Evolutionary conservation across 306 rosid species (phyloP).

Genomic region (Quercus gilva): DNA sequence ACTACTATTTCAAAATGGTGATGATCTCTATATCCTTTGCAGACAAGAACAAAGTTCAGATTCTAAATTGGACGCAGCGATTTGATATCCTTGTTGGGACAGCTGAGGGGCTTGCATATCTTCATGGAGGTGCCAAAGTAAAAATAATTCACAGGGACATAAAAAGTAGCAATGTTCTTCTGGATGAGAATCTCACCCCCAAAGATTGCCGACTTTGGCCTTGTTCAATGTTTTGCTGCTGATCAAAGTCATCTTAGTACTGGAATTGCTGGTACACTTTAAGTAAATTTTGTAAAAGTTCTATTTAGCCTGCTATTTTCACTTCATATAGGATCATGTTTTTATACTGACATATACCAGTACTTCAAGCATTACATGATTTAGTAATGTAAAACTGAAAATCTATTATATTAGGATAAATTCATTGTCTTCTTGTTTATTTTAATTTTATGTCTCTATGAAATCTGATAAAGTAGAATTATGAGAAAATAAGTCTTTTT

Average conservation of each 20-base stretch:
- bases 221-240: constrained; percentile 71
- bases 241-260: constrained; percentile 83
- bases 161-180: constrained; percentile 83
- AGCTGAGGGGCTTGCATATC: constrained; percentile 89
- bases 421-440: too few relatives aligned
- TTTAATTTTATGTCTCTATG: too few relatives aligned
- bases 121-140: constrained; percentile 60
- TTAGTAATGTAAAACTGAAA: background rate
- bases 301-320: background rate
- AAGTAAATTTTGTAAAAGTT: constrained; percentile 25
- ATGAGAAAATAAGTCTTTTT: too few relatives aligned
- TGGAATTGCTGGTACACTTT: constrained; percentile 93
- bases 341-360: too few relatives aligned
- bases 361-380: background rate
- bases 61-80: constrained; percentile 72
- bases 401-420: background rate
- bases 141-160: constrained; percentile 91
- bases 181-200: constrained; percentile 73
- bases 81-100: constrained; percentile 59
- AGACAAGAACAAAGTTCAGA: constrained; percentile 61
- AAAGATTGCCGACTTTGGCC: constrained; percentile 88
- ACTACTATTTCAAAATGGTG: background rate
- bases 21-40: constrained; percentile 22
- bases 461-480: too few relatives aligned
- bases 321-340: too few relatives aligned